These are phyloP conservation scores for Dioszegia hungarica DNA, from an alignment of 768 basidiomycete species.

Conservation along the genomic window DNA sequence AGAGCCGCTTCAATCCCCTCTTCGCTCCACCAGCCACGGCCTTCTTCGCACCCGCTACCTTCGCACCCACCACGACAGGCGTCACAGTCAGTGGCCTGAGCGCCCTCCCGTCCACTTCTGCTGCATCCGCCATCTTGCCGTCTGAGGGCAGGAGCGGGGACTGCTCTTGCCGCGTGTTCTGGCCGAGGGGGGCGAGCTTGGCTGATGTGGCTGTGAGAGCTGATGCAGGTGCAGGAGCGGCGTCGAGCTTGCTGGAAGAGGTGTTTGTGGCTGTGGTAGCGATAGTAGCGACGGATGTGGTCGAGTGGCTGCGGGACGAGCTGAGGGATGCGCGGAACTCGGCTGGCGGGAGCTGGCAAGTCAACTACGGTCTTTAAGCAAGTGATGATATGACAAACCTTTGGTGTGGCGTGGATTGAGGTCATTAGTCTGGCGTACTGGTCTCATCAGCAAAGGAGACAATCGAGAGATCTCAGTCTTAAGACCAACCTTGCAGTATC, in stretches of 20 bases:
- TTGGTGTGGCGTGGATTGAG: constrained; percentile 81
- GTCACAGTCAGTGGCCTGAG: constrained; percentile 10
- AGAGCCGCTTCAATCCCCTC: constrained; percentile 37
- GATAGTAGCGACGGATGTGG: not conserved
- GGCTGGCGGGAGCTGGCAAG: constrained; percentile 9
- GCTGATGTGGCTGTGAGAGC: not conserved
- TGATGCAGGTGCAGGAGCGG: not conserved
- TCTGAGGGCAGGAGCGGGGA: constrained; percentile 19
- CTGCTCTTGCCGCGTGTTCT: constrained; percentile 24
- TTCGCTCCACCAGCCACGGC: constrained; percentile 20
- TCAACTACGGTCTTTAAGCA: not conserved
- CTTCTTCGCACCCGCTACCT: constrained; percentile 8
- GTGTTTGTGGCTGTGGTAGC: not conserved
- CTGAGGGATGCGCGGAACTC: constrained; percentile 13
- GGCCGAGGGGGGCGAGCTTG: constrained; percentile 26
- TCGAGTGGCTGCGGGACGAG: constrained; percentile 8
- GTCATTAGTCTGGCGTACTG: constrained; percentile 82
- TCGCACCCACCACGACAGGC: not conserved
- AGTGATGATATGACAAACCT: constrained; percentile 46
- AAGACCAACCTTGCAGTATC: constrained; percentile 58
- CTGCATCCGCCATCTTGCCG: not conserved
- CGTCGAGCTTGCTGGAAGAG: constrained; percentile 6
- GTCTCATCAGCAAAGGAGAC: not conserved
- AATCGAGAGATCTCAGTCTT: not conserved
- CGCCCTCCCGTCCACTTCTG: constrained; percentile 10